A percentile compares a stretch with the other conserved stretches of the same genome.
Conservation (phyloP, 2,329 filamentous ascomycete species). For the Stagonosporopsis rhizophila region DNA sequence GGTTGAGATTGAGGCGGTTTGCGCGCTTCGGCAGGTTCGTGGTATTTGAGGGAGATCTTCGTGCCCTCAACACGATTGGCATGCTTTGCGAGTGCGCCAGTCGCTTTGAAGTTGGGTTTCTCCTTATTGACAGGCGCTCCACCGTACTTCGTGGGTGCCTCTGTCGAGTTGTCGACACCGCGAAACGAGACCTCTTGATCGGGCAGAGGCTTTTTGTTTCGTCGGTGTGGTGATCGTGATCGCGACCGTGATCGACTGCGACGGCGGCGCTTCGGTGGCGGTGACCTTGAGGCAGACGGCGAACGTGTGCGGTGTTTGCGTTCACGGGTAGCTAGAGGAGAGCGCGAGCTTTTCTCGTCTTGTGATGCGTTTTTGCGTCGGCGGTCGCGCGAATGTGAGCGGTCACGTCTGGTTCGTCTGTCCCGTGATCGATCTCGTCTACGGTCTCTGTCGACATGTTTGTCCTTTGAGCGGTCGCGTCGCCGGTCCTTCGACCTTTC, state of each 20-base stretch:
- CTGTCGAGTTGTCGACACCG: slow-evolving; percentile 40
- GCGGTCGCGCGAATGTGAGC: slow-evolving; percentile 23
- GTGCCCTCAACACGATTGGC: slow-evolving; percentile 83
- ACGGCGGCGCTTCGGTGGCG: slow-evolving; percentile 45
- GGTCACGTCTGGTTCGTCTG: slow-evolving; percentile 19
- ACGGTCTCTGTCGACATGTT: slow-evolving; percentile 21
- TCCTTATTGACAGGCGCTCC: slow-evolving; percentile 68
- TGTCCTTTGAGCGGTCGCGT: slow-evolving; percentile 28
- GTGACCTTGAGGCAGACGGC: slow-evolving; percentile 34
- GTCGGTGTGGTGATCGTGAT: slow-evolving; percentile 52
- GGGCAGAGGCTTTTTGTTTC: slow-evolving; percentile 53
- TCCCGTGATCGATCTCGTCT: slow-evolving; percentile 21
- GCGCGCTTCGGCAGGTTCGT: slow-evolving; percentile 91
- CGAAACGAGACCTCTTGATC: slow-evolving; percentile 57
- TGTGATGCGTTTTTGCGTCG: slow-evolving; percentile 23
- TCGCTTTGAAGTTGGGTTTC: slow-evolving; percentile 83
- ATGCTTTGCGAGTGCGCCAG: slow-evolving; percentile 84
- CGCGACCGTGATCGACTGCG: slow-evolving; percentile 45
- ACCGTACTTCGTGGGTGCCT: slow-evolving; percentile 41
- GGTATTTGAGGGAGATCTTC: slow-evolving; percentile 87
- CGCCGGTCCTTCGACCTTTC: slow-evolving; percentile 24
- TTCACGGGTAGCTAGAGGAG: slow-evolving; percentile 33
- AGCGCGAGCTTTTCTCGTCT: slow-evolving; percentile 32
- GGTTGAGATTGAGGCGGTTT: slow-evolving; percentile 79
- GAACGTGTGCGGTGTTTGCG: slow-evolving; percentile 37